Conservation (phyloP, 2,329 filamentous ascomycete genomes). For the Apiospora saccharicola region DNA sequence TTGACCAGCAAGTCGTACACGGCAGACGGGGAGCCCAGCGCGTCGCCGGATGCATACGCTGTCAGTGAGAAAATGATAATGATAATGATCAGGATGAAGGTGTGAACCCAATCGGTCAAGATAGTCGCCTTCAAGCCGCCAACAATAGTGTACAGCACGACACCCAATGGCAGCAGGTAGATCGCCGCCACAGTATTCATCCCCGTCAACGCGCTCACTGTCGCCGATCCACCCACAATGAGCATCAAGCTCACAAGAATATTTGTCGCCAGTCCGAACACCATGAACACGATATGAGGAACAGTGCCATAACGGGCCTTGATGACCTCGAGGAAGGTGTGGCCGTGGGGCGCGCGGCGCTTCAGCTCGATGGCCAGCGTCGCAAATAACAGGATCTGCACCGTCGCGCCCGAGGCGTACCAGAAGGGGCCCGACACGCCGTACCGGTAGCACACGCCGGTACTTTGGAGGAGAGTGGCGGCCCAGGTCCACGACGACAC, state of each 20-base stretch:
- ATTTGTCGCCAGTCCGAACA: constrained; percentile 85
- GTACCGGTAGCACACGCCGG: constrained; percentile 84
- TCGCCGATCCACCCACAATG: constrained; percentile 82
- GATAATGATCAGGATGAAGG: constrained; percentile 83
- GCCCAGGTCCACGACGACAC: constrained; percentile 95
- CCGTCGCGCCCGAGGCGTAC: constrained; percentile 76
- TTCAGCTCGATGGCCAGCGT: constrained; percentile 92
- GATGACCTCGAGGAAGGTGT: constrained; percentile 85
- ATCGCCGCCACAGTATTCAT: constrained; percentile 82
- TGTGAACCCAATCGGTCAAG: constrained; percentile 86
- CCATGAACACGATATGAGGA: constrained; percentile 80
- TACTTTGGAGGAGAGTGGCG: constrained; percentile 80
- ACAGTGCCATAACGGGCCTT: constrained; percentile 75
- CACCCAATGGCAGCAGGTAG: constrained; percentile 81
- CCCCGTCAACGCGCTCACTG: constrained; percentile 74
- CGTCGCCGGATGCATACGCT: constrained; percentile 76
- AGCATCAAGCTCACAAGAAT: constrained; percentile 90
- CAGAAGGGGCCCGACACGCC: constrained; percentile 68
- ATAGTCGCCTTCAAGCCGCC: constrained; percentile 74
- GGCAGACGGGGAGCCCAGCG: constrained; percentile 75
- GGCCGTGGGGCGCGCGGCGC: constrained; percentile 84
- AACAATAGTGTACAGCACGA: constrained; percentile 59
- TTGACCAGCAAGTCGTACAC: constrained; percentile 79
- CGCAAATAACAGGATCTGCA: constrained; percentile 89
- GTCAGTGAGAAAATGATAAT: constrained; percentile 87